phyloP scores from a whole-genome alignment of 805 yeast genomes.

The Yarrowia sp. region DNA sequence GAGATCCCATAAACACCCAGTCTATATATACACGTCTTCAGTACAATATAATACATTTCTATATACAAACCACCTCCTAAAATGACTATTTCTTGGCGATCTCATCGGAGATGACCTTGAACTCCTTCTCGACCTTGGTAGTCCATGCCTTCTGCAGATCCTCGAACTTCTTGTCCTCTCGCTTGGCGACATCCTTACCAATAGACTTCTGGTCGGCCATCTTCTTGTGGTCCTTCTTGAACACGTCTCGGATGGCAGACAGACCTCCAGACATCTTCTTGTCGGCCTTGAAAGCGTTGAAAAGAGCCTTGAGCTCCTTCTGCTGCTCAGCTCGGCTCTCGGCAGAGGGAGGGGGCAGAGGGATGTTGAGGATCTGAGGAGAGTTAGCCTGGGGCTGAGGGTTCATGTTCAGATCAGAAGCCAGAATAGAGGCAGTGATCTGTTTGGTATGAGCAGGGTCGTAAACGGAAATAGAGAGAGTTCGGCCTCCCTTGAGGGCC shows the following conservation, averaged over 20 bases:
- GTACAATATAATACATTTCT: conserved; percentile 3
- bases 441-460: conserved; percentile 74
- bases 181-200: conserved; percentile 22
- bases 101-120: conserved; percentile 21
- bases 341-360: conserved; percentile 71
- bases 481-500: conserved; percentile 61
- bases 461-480: conserved; percentile 75
- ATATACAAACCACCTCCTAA: not conserved
- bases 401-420: conserved; percentile 67
- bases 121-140: conserved; percentile 21
- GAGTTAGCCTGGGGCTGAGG: conserved; percentile 75
- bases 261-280: conserved; percentile 6
- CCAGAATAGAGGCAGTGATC: conserved; percentile 68
- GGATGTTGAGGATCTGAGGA: conserved; percentile 68
- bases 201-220: conserved; percentile 18
- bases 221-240: conserved; percentile 27
- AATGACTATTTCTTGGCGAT: conserved; percentile 5
- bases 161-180: conserved; percentile 26
- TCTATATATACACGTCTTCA: not conserved
- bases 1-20: no score
- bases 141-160: conserved; percentile 23
- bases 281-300: conserved; percentile 26
- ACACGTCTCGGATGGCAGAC: conserved; percentile 18
- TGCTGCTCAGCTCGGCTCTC: conserved; percentile 57
- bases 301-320: conserved; percentile 53